Base-by-base conservation (phyloP, 1,139 yeast species). In the Candida sanyaensis region DNA sequence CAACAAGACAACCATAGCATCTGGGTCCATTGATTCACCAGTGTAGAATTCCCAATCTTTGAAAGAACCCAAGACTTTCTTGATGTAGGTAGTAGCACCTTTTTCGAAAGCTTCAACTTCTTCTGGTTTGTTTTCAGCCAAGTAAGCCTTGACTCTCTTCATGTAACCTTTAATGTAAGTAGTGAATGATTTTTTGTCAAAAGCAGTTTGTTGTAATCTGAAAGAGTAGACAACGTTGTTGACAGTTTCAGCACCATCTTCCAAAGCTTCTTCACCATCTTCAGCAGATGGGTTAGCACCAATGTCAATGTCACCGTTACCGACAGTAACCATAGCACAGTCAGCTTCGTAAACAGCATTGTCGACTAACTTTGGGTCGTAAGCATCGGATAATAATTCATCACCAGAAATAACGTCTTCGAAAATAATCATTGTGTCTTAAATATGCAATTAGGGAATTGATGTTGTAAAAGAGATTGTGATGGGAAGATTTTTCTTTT, bases 211-310 rank as follows among this genome's bases (percentile, higher is more conserved):
- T 79, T 90, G 96, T 71, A 95, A 88, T 82, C 97, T 89, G 95
- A 93, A 92, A 61, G 97, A 89, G 91, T 91, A 84, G 65, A 92
- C 97, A 71, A 93, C 88, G 82, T 93, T 93, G 96, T 92, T 93
- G 72, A 93, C 97, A 64, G 88, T 82, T 76, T 86, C 88, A 65
- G 83, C 78, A 74, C 86, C 89, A 50, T 88, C 96, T 64, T 92
- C 99, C 52, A 84, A 71, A 47, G 72, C 82, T 52, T 83, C 96
- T 43, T 82, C 96, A 65, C 78, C 96, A 59, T 79, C 98, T 78
- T 93, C 99, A 64, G 98, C 97, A 65, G 97, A 90, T 70, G 99
- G 97, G 86, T 95, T 93, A 68, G 96, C 99, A 79, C 99, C 99
- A 74, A 93, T 93, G 74, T 93, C 98, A 64, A 93, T 84, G 71